phyloP scores from a whole-genome alignment of 2,329 filamentous ascomycete species.

The Coniochaeta hoffmannii region DNA sequence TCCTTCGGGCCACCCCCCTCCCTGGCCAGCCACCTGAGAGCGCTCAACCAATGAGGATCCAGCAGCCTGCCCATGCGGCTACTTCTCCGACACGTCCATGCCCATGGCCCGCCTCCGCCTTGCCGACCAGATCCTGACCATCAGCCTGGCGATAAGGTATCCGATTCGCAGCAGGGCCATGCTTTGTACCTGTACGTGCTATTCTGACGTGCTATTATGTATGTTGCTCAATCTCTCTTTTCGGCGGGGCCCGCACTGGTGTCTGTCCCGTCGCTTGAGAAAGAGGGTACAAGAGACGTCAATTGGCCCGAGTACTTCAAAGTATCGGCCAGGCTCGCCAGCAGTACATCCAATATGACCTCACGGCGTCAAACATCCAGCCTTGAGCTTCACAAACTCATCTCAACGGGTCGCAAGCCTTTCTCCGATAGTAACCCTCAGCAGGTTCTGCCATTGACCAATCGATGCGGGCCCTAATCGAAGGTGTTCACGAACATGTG shows the following conservation, averaged over 20 bases:
- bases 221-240: too few species aligned
- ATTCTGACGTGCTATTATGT: too few species aligned
- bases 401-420: neutral
- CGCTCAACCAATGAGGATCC: neutral
- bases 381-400: neutral
- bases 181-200: neutral
- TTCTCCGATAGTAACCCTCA: neutral
- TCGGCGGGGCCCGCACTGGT: neutral
- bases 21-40: neutral
- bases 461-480: too few species aligned
- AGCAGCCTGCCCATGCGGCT: neutral
- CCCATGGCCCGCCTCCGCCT: neutral
- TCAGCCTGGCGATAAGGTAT: neutral
- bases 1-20: too few species aligned
- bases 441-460: neutral
- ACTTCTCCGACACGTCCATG: constrained; percentile 1
- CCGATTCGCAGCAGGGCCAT: neutral
- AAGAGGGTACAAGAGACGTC: neutral
- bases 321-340: neutral
- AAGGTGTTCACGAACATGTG: too few species aligned
- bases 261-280: neutral
- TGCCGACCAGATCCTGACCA: neutral
- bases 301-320: neutral
- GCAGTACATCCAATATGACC: neutral
- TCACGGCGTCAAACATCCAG: neutral